Base-by-base conservation (phyloP, 371 early-diverging fungal genomes). In the Fennellomyces sp. region DNA sequence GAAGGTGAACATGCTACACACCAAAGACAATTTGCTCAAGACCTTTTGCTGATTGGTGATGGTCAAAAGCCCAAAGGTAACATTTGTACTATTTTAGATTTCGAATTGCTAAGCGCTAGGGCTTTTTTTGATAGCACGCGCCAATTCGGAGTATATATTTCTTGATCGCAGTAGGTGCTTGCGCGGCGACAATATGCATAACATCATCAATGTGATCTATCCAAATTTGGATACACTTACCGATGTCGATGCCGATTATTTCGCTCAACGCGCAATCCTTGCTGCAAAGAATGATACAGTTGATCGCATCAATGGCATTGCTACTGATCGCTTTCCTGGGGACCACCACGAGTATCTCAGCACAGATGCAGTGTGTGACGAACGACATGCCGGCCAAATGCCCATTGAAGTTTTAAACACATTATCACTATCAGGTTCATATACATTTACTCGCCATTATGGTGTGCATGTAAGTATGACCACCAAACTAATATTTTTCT, bases 261-360 rank as follows among this genome's bases (percentile, higher is more conserved):
- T 48, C 15, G 48, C 48, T 19, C 8, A 38, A 23, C 28, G 54
- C 8, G 36, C 54, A n/a, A 54, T 54, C 15, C 36, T 54, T 19
- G 17, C 54, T 10, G 21, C 54, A 38, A 33, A 54, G 19, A 54
- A 54, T 19, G 36, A 4, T n/a, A 27, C 12, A 5, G 36, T 54
- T 7, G 25, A 54, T 17, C 8, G 3, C 23, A 23, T 54, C 10
- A 54, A 54, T 38, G 36, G 21, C 5, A 36, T 35, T 8, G 54
- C 36, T 5, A 23, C 36, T 12, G 38, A 36, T 15, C 35, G 8
- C 8, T 54, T 54, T 31, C 36, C 54, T 8, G 54, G 54, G 6
- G 54, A 33, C n/a, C 2, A 5, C 5, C 13, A 25, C 10, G 38
- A 36, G 23, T 54, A 35, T 25, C 13, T 2, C 7, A 54, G 54